phyloP scores from a whole-genome alignment of 1,284 basidiomycete species.

The Cerrena zonata region DNA sequence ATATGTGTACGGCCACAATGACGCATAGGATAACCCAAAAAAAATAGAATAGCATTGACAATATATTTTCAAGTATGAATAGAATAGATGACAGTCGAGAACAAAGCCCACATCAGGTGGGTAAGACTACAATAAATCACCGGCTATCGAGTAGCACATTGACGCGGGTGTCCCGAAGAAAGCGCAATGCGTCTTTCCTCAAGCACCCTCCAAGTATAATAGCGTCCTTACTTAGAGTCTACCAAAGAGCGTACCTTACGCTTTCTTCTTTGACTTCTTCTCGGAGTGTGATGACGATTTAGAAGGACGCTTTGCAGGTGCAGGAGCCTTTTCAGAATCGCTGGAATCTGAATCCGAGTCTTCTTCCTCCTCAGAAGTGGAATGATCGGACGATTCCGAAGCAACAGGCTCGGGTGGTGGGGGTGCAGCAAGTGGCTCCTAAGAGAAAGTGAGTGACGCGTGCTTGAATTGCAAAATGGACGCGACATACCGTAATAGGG shows the following conservation, averaged over 20 bases:
- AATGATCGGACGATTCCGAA: not conserved
- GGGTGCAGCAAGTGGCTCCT: not conserved
- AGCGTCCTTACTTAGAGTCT: too few relatives aligned
- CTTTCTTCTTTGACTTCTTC: conserved; percentile 6
- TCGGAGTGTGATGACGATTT: conserved; percentile 2
- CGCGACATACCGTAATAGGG: not conserved
- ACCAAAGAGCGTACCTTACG: not conserved
- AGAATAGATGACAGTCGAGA: too few relatives aligned
- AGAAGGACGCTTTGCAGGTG: not conserved
- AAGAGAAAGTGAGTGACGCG: not conserved
- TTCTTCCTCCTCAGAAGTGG: conserved; percentile 3
- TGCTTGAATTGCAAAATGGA: not conserved
- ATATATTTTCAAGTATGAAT: too few relatives aligned
- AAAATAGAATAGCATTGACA: too few relatives aligned
- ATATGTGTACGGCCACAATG: too few relatives aligned
- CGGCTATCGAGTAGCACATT: too few relatives aligned
- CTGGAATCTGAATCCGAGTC: not conserved
- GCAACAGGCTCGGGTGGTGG: not conserved
- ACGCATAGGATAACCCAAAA: too few relatives aligned
- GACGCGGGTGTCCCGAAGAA: too few relatives aligned
- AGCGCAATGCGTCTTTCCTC: too few relatives aligned
- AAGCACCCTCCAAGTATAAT: too few relatives aligned
- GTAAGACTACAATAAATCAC: too few relatives aligned
- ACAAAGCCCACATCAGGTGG: too few relatives aligned
- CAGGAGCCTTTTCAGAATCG: not conserved